Evolutionary conservation across 1,139 yeast species (phyloP).

Genomic region (Yamadazyma siamensis): DNA sequence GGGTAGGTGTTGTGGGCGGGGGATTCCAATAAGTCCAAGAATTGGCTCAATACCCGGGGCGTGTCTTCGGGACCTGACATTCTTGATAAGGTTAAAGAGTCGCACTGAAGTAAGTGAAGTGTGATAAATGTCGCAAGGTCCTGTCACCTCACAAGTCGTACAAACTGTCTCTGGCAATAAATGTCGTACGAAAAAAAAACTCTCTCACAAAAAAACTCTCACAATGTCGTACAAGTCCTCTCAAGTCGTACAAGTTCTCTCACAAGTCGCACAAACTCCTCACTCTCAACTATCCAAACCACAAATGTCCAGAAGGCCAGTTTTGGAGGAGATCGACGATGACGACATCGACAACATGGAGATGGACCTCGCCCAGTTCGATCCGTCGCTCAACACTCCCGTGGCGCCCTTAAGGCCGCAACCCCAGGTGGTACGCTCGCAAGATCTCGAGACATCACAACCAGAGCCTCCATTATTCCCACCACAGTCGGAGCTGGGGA

Average conservation of each 20-base stretch:
- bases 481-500: constrained; percentile 9
- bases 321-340: constrained; percentile 79
- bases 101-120: no score
- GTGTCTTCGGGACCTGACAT: constrained; percentile 10
- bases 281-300: background rate
- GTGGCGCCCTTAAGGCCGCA: constrained; percentile 63
- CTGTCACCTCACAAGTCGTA: no score
- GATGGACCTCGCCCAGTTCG: constrained; percentile 89
- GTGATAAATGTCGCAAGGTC: no score
- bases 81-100: no score
- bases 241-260: no score
- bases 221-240: no score
- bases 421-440: constrained; percentile 62
- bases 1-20: constrained; percentile 18
- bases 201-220: no score
- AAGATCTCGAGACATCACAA: constrained; percentile 36
- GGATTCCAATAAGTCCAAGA: constrained; percentile 23
- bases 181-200: no score
- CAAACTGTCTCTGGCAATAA: no score
- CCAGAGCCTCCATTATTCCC: constrained; percentile 12
- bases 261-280: no score
- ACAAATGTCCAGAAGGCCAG: constrained; percentile 57
- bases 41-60: constrained; percentile 28
- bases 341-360: constrained; percentile 91
- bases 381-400: constrained; percentile 67